Evolutionary conservation across 495 filamentous ascomycete species (phyloP), one percentile per base, ranked within the genome.

Genomic region (Pyrenula aspistea): DNA sequence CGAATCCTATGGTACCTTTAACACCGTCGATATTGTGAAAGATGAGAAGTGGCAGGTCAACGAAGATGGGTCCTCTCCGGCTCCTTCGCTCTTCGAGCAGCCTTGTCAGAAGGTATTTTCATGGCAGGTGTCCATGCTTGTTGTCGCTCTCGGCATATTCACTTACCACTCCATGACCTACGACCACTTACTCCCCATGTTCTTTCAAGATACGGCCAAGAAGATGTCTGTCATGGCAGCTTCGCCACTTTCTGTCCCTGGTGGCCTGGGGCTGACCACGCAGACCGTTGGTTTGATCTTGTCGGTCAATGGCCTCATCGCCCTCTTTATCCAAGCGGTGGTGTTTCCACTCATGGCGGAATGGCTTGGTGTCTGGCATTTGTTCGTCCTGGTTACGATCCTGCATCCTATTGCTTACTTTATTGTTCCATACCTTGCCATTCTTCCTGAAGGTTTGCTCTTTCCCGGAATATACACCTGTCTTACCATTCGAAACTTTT

Each of bases 81-180:
- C 63, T 1, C 59, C 64, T 36, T 64, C 68, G 22, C 54, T 71
- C 20, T 55, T 60, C 36, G 63, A 60, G 22, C 65, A 68, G 12
- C 61, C 62, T 10, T 53, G 53, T 22, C 47, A 68, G 55, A 81
- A 74, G 57, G 73, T 84, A 31, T 87, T 89, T 57, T 84, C 77
- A 20, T 79, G 80, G 66, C 73, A 73, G 19, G 83, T 91, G 47
- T 72, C 82, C 58, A 83, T 86, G 73, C 76, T 92, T 2, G 78
- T 89, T 19, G 55, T 85, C 20, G 81, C 88, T 2, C 73, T 93
- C 24, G 84, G 85, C 2, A 88, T 93, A 58, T 93, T 90, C 70
- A 90, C 87, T 1, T 92, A 91, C 58, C 88, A 92, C 63, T 86
- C 82, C 42, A 93, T 93, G 88, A 88, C 86, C 12, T 93, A 86